Evolutionary conservation across 2,329 filamentous ascomycete species (phyloP), one percentile per base, ranked within the genome.

Genomic region (Colletotrichum falcatum): DNA sequence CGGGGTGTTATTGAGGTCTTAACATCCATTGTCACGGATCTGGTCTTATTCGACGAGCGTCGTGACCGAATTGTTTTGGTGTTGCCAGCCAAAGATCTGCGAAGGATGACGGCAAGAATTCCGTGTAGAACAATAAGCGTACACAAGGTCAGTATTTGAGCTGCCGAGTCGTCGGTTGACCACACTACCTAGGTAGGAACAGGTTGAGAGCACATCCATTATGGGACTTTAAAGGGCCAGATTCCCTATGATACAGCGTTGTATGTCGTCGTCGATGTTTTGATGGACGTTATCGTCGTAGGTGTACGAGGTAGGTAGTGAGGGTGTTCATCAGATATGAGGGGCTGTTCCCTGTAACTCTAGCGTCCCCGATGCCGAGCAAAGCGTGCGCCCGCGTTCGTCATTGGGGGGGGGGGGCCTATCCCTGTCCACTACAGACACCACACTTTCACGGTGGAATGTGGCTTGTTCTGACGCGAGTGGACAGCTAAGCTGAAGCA

Each of bases 401-500:
- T 63, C 44, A 67, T 70, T 70, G 42, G 67, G 63, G 49, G 28
- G 44, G 26, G n/a, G 48, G 64, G 53, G 51, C 64, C 64, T 51
- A 51, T 64, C 64, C 67, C 64, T 68, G 68, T 39, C 58, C 51
- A 62, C 67, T 35, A 60, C 33, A 56, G 58, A 39, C 35, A 65
- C 33, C 35, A 48, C 42, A n/a, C 39, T n/a, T 51, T 20, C 18
- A 18, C 55, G 12, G 48, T 60, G 66, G 69, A 70, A 70, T 72
- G 70, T 71, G 70, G 61, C 66, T 72, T 60, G 70, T 72, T 61
- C 56, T 66, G 48, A 62, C 62, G 46, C 54, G 66, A 70, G 66
- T 65, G 70, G 70, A 72, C 70, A 72, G 70, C 70, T 72, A 72
- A 72, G 66, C 70, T 72, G 30, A 56, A 56, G 35, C 54, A 39